These are phyloP conservation scores for Artemisia argyi DNA, from an alignment of 129 eudicot genomes.

Conservation along the genomic window DNA sequence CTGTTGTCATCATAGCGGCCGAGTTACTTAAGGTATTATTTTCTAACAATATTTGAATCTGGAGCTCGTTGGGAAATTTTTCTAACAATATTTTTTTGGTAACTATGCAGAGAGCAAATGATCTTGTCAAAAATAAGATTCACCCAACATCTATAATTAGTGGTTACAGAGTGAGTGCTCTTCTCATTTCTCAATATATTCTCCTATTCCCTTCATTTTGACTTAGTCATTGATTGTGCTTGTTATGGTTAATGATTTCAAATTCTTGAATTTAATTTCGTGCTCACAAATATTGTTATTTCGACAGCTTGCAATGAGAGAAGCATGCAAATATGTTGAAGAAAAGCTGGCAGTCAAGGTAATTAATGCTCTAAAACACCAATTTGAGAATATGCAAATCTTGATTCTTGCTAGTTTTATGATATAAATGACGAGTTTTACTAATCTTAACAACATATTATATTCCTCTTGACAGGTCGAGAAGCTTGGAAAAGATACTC, in stretches of 20 bases:
- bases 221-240: too few species aligned
- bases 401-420: neutral
- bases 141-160: constrained; percentile 95
- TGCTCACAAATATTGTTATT: neutral
- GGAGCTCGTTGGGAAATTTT: neutral
- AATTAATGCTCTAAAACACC: constrained; percentile 8
- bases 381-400: neutral
- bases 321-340: constrained; percentile 92
- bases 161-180: constrained; percentile 79
- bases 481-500: constrained; percentile 95
- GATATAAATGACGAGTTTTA: neutral
- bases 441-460: too few species aligned
- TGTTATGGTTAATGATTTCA: too few species aligned
- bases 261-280: neutral
- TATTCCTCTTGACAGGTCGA: constrained; percentile 55
- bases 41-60: neutral
- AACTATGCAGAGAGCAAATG: constrained; percentile 82
- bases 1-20: constrained; percentile 97
- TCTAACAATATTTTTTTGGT: constrained; percentile 1
- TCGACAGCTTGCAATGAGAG: constrained; percentile 97
- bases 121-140: constrained; percentile 91
- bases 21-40: constrained; percentile 85
- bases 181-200: neutral
- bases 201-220: too few species aligned
- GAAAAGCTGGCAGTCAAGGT: constrained; percentile 92